phyloP scores from a whole-genome alignment of 2,329 filamentous ascomycete genomes.

The Fusarium coffeatum region DNA sequence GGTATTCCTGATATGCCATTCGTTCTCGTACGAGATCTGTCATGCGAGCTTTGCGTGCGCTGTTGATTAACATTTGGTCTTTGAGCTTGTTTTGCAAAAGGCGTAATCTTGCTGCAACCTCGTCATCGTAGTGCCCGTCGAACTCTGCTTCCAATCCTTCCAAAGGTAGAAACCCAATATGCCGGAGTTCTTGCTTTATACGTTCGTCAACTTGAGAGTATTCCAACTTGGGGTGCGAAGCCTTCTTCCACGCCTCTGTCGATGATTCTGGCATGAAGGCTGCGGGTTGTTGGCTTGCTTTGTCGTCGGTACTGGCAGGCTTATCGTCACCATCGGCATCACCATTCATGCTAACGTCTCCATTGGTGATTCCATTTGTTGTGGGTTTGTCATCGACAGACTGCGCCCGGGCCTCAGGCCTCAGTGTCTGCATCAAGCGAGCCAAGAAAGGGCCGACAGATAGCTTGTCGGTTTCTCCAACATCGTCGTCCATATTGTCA shows the following conservation, averaged over 20 bases:
- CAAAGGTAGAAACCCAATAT: constrained; percentile 85
- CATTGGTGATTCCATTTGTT: constrained; percentile 63
- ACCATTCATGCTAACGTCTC: constrained; percentile 67
- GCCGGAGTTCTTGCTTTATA: constrained; percentile 87
- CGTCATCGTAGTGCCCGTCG: constrained; percentile 91
- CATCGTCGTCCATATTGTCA: constrained; percentile 86
- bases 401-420: constrained; percentile 75
- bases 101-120: constrained; percentile 89
- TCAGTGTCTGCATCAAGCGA: constrained; percentile 81
- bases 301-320: constrained; percentile 52
- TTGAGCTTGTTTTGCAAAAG: constrained; percentile 85
- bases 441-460: constrained; percentile 89
- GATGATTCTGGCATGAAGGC: constrained; percentile 83
- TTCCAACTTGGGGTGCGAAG: constrained; percentile 79
- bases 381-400: constrained; percentile 67
- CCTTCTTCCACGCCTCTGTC: constrained; percentile 82
- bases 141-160: constrained; percentile 78
- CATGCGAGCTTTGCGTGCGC: constrained; percentile 87
- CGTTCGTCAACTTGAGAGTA: constrained; percentile 90
- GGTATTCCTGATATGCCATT: constrained; percentile 97
- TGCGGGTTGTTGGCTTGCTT: constrained; percentile 70
- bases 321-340: constrained; percentile 55
- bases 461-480: constrained; percentile 88
- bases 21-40: constrained; percentile 89
- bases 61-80: constrained; percentile 87